phyloP scores from a whole-genome alignment of 345 rosid genomes.

The Lepidium didymum region DNA sequence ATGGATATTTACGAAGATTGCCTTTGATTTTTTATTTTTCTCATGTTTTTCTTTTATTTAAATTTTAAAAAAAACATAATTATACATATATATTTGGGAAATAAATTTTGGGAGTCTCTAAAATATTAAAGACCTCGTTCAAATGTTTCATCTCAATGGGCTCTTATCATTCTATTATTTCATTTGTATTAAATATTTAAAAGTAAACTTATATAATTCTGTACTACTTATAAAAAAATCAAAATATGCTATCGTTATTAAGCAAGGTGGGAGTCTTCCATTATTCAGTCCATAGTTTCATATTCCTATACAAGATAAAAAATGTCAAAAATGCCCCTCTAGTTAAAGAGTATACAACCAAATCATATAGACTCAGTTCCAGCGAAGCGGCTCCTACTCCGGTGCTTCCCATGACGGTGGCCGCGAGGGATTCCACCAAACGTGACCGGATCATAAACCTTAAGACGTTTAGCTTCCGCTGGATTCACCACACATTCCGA shows the following conservation, averaged over 20 bases:
- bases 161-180: not conserved
- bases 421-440: slow-evolving; percentile 50
- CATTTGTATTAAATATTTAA: not conserved
- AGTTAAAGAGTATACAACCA: not conserved
- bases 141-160: no score
- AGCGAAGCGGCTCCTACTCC: slow-evolving; percentile 13
- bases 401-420: slow-evolving; percentile 38
- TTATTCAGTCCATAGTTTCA: not conserved
- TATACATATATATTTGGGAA: no score
- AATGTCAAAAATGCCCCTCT: slow-evolving; percentile 12
- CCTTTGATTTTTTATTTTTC: no score
- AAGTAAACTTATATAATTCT: not conserved
- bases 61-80: no score
- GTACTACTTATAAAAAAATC: not conserved
- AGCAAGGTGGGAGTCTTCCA: not conserved
- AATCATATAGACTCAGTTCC: slow-evolving; percentile 15
- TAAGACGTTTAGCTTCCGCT: slow-evolving; percentile 56
- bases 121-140: no score
- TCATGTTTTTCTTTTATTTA: no score
- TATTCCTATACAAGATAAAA: slow-evolving; percentile 14
- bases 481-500: slow-evolving; percentile 61
- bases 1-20: no score
- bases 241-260: not conserved
- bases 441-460: slow-evolving; percentile 59
- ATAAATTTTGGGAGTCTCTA: no score